Conservation (phyloP, 1,284 basidiomycete genomes). For the Austroboletus rostrupii region DNA sequence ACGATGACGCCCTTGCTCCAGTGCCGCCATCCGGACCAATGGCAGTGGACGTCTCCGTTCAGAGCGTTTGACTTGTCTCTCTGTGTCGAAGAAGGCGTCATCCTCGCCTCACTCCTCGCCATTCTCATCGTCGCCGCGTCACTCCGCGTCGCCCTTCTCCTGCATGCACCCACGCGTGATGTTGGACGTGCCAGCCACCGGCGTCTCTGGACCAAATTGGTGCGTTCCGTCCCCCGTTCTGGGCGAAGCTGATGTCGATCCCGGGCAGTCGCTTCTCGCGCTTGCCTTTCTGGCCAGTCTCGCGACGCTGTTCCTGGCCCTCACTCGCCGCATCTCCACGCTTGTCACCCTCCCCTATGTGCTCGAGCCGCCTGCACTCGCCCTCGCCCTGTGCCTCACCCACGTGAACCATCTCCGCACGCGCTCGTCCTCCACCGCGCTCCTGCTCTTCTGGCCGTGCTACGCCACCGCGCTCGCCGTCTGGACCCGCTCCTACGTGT, state of each 20-base stretch:
- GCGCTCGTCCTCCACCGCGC: slow-evolving; percentile 68
- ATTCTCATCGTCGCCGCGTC: slow-evolving; percentile 42
- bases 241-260: slow-evolving; percentile 27
- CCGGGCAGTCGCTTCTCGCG: slow-evolving; percentile 43
- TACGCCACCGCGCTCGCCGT: slow-evolving; percentile 55
- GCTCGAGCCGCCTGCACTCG: slow-evolving; percentile 54
- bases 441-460: slow-evolving; percentile 83
- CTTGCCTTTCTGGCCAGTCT: slow-evolving; percentile 42
- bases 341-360: slow-evolving; percentile 37
- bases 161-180: slow-evolving; percentile 34
- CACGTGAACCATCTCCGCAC: slow-evolving; percentile 76
- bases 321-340: background rate
- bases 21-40: slow-evolving; percentile 58
- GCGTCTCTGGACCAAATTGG: slow-evolving; percentile 61
- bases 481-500: slow-evolving; percentile 56
- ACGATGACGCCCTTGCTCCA: slow-evolving; percentile 33
- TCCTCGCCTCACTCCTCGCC: slow-evolving; percentile 53
- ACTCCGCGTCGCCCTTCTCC: slow-evolving; percentile 37
- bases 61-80: slow-evolving; percentile 78
- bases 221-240: slow-evolving; percentile 26
- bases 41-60: slow-evolving; percentile 54
- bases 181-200: slow-evolving; percentile 42
- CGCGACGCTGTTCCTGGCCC: slow-evolving; percentile 15
- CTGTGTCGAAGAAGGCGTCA: slow-evolving; percentile 79
- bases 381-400: slow-evolving; percentile 46